Conservation (phyloP, 1,284 basidiomycete species). For the Malassezia slooffiae region DNA sequence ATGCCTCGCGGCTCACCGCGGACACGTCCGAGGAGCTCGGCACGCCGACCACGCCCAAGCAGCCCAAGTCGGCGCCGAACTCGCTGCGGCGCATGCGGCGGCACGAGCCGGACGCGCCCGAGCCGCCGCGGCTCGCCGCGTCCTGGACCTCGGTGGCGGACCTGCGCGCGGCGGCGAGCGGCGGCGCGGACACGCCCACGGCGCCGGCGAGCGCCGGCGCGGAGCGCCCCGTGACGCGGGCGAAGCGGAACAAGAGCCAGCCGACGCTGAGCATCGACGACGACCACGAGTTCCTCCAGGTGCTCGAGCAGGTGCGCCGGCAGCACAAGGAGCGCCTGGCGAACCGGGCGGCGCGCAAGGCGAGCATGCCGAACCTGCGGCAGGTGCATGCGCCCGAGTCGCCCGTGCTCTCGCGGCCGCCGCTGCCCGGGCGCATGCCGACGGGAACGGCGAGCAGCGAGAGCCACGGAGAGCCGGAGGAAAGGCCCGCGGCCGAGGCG, state of each 20-base stretch:
- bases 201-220: too few species aligned
- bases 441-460: neutral
- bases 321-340: constrained; percentile 27
- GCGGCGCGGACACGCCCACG: neutral
- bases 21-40: neutral
- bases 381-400: neutral
- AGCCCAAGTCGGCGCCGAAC: neutral
- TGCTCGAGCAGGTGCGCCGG: constrained; percentile 29
- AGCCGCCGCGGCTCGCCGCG: neutral
- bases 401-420: neutral
- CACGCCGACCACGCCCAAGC: neutral
- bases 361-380: constrained; percentile 15
- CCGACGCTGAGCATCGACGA: constrained; percentile 37
- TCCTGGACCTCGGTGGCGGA: constrained; percentile 1
- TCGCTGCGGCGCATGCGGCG: constrained; percentile 1
- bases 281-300: constrained; percentile 34
- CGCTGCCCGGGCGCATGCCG: neutral
- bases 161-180: neutral
- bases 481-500: too few species aligned
- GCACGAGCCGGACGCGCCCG: too few species aligned
- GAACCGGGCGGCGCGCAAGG: constrained; percentile 12
- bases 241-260: constrained; percentile 29
- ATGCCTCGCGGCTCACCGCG: too few species aligned
- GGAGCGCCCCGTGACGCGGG: constrained; percentile 8
- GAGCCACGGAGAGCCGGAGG: too few species aligned